Conservation (phyloP, 306 rosid genomes). For the Castanea crenata region DNA sequence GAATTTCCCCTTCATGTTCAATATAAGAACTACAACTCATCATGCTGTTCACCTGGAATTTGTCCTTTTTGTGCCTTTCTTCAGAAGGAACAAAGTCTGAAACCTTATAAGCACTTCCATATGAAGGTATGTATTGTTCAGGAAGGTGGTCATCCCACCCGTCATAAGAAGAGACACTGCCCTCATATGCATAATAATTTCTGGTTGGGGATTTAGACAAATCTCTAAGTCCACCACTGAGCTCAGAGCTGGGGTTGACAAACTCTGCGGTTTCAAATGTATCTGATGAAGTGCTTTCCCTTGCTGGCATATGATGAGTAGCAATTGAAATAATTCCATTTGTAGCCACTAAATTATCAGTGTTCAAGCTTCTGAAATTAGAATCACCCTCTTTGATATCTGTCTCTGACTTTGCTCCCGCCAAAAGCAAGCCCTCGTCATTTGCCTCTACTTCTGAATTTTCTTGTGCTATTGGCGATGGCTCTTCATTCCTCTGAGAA, state of each 20-base stretch:
- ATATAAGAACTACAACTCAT: conserved; percentile 33
- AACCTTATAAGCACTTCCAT: conserved; percentile 18
- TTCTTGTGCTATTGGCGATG: conserved; percentile 22
- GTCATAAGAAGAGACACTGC: conserved; percentile 72
- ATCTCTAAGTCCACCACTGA: conserved; percentile 30
- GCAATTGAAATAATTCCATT: conserved; percentile 31
- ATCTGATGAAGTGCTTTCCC: conserved; percentile 32
- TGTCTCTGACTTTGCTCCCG: conserved; percentile 32
- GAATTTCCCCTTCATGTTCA: conserved; percentile 24
- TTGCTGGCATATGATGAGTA: conserved; percentile 19
- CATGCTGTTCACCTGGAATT: conserved; percentile 28
- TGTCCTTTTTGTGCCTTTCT: conserved; percentile 43
- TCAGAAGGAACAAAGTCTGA: conserved; percentile 29
- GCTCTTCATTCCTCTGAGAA: conserved; percentile 42
- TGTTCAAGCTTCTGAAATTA: conserved; percentile 34
- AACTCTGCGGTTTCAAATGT: conserved; percentile 28
- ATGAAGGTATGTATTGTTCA: conserved; percentile 25
- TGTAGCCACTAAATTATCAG: conserved; percentile 20
- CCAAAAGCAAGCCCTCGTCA: conserved; percentile 18
- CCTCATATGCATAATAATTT: conserved; percentile 59
- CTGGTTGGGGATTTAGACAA: conserved; percentile 40
- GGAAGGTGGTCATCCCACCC: conserved; percentile 47
- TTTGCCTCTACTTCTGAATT: conserved; percentile 24
- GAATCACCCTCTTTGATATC: conserved; percentile 29
- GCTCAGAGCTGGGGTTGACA: conserved; percentile 40